These are phyloP conservation scores for Phialemoniopsis sp. DNA, from an alignment of 2,329 filamentous ascomycete species.

Conservation along the genomic window DNA sequence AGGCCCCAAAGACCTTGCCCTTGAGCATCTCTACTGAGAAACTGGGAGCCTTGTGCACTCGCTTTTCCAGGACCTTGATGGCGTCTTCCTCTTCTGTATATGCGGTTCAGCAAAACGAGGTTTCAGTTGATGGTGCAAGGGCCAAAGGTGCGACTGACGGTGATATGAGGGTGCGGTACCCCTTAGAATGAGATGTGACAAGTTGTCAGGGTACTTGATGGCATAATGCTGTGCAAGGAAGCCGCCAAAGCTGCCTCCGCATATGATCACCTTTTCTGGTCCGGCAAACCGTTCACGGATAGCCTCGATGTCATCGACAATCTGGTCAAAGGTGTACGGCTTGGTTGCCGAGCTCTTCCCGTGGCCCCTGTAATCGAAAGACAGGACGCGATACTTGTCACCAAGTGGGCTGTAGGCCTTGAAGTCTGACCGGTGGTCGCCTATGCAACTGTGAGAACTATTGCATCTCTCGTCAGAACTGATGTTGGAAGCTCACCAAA, in stretches of 20 bases:
- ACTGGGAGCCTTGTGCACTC: slow-evolving; percentile 24
- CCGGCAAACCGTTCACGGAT: slow-evolving; percentile 22
- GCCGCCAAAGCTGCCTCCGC: slow-evolving; percentile 33
- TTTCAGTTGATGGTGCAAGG: too few species aligned
- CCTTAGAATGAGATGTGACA: slow-evolving; percentile 26
- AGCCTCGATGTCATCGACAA: slow-evolving; percentile 30
- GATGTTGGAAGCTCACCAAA: slow-evolving; percentile 17
- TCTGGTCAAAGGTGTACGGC: slow-evolving; percentile 28
- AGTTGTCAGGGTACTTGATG: slow-evolving; percentile 24
- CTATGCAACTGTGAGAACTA: slow-evolving; percentile 8
- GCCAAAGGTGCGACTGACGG: slow-evolving; percentile 16
- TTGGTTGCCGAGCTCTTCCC: slow-evolving; percentile 25
- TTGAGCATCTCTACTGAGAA: slow-evolving; percentile 29
- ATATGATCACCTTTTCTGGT: slow-evolving; percentile 20
- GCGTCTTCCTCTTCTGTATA: slow-evolving; percentile 25
- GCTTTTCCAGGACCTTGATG: slow-evolving; percentile 21
- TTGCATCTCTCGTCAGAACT: too few species aligned
- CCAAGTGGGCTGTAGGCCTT: slow-evolving; percentile 21
- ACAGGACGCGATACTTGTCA: slow-evolving; percentile 22
- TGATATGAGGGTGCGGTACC: slow-evolving; percentile 31
- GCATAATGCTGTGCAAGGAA: slow-evolving; percentile 32
- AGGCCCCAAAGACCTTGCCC: slow-evolving; percentile 30
- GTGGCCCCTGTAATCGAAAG: slow-evolving; percentile 30
- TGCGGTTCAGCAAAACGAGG: background rate
- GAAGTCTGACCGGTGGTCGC: slow-evolving; percentile 27